These are phyloP conservation scores for Stephania cephalantha DNA, from an alignment of 164 flowering plant genomes.

Conservation along the genomic window DNA sequence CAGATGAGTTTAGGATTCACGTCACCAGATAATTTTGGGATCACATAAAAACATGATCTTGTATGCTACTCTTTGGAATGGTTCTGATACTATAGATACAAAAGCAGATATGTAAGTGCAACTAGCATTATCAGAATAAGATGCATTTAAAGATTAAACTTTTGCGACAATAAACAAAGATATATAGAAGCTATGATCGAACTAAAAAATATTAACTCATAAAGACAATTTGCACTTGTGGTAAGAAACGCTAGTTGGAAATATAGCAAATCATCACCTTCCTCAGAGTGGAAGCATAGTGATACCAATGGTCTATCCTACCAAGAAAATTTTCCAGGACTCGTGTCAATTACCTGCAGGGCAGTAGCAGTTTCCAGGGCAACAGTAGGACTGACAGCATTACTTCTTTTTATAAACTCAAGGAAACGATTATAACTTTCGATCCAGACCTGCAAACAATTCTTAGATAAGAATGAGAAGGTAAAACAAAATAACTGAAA, in stretches of 20 bases:
- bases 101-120: not conserved
- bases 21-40: not conserved
- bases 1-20: not conserved
- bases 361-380: constrained; percentile 95
- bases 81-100: not conserved
- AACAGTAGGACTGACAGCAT: constrained; percentile 87
- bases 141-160: not conserved
- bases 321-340: not conserved
- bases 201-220: too few relatives aligned
- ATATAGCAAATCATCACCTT: not conserved
- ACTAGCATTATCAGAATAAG: not conserved
- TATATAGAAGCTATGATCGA: too few relatives aligned
- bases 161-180: too few relatives aligned
- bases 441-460: constrained; percentile 54
- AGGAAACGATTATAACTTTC: constrained; percentile 76
- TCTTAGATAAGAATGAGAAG: not conserved
- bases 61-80: not conserved
- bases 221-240: too few relatives aligned
- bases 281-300: not conserved
- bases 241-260: too few relatives aligned
- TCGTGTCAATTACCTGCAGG: constrained; percentile 59
- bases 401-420: constrained; percentile 80
- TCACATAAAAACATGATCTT: not conserved
- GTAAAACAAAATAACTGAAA: not conserved
- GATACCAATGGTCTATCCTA: not conserved